Percentiles rank a stretch among this genome's conserved stretches.
Conservation (phyloP, 805 yeast species). For the Hanseniaspora clermontiae region DNA sequence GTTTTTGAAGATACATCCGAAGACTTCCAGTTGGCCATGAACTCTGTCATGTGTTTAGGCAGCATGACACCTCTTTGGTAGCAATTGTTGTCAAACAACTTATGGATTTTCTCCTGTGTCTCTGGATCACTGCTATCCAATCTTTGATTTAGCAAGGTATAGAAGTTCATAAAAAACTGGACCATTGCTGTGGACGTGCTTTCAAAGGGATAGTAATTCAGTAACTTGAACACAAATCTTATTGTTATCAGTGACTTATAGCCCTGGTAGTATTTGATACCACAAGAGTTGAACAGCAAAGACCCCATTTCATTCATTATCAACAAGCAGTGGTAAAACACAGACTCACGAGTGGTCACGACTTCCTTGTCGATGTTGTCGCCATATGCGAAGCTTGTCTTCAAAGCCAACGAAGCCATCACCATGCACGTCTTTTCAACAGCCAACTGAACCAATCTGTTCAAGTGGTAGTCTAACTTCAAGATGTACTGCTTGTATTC, state of each 20-base stretch:
- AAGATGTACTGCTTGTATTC: constrained; percentile 5
- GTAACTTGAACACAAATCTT: constrained; percentile 11
- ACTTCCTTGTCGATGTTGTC: not conserved
- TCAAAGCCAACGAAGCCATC: constrained; percentile 6
- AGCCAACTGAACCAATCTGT: constrained; percentile 11
- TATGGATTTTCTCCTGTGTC: not conserved
- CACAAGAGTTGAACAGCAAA: constrained; percentile 12
- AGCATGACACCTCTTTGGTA: constrained; percentile 4
- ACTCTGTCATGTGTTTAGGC: not conserved
- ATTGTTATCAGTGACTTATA: constrained; percentile 12
- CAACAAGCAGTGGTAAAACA: not conserved
- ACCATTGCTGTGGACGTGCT: constrained; percentile 11
- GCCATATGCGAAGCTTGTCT: constrained; percentile 1
- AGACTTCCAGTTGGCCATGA: constrained; percentile 6
- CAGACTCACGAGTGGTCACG: not conserved
- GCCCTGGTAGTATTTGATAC: constrained; percentile 14
- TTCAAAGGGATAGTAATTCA: constrained; percentile 13
- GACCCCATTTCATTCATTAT: constrained; percentile 15
- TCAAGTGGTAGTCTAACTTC: constrained; percentile 11
- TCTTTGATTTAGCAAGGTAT: not conserved
- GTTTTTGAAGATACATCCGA: not conserved
- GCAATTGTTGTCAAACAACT: not conserved
- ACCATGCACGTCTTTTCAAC: constrained; percentile 11
- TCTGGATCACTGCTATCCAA: not conserved
- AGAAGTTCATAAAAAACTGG: constrained; percentile 12